Percentiles rank a stretch among this genome's conserved stretches.
Evolutionary conservation across 1,284 basidiomycete species (phyloP).

Genomic region (Pseudozyma hubeiensis): DNA sequence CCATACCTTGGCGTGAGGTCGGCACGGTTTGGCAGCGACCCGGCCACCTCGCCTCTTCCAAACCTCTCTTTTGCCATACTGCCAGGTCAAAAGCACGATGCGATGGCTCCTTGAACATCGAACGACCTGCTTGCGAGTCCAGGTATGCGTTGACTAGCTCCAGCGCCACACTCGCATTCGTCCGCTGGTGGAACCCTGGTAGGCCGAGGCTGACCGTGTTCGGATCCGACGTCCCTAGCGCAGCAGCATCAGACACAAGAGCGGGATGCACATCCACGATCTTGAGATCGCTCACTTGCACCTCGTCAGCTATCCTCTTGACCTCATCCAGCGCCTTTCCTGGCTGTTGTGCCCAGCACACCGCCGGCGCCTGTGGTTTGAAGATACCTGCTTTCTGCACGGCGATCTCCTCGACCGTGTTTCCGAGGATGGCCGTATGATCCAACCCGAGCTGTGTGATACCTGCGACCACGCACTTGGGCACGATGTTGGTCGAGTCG

Average conservation of each 20-base stretch:
- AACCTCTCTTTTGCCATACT: constrained; percentile 74
- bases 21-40: constrained; percentile 90
- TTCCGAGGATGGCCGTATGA: constrained; percentile 89
- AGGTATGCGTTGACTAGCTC: constrained; percentile 81
- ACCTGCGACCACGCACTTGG: constrained; percentile 87
- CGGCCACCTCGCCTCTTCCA: constrained; percentile 86
- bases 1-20: constrained; percentile 69
- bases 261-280: constrained; percentile 42
- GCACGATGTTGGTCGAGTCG: constrained; percentile 97
- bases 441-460: constrained; percentile 92
- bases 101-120: constrained; percentile 29
- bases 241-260: constrained; percentile 14
- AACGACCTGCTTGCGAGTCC: constrained; percentile 67
- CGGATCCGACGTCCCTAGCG: constrained; percentile 14
- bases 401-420: constrained; percentile 89
- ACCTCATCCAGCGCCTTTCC: constrained; percentile 78
- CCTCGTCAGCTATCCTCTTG: constrained; percentile 77
- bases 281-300: constrained; percentile 61
- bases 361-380: constrained; percentile 87
- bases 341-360: constrained; percentile 86
- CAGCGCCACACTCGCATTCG: constrained; percentile 90
- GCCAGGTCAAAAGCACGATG: constrained; percentile 13
- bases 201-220: constrained; percentile 74
- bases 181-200: constrained; percentile 86
- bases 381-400: constrained; percentile 97